Percentiles rank a stretch among this genome's conserved stretches.
phyloP scores from a whole-genome alignment of 2,329 filamentous ascomycete genomes.

The Ceratocystis ficicola region DNA sequence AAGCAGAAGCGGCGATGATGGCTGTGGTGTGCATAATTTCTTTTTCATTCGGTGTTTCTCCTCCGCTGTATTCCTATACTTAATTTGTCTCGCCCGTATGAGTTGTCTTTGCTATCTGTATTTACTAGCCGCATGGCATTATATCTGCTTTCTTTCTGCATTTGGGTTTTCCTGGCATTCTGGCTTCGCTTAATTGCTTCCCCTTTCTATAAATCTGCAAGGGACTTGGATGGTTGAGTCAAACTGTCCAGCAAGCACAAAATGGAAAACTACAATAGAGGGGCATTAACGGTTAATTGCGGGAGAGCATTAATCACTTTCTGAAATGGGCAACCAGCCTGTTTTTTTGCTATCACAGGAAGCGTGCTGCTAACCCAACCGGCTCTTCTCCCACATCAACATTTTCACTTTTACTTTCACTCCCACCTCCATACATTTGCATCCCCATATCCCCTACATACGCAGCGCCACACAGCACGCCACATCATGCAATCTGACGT shows the following conservation, averaged over 20 bases:
- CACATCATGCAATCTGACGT: constrained; percentile 8
- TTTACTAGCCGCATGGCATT: neutral
- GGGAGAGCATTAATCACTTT: neutral
- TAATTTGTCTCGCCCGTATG: constrained; percentile 12
- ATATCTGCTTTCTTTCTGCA: constrained; percentile 24
- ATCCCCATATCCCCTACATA: neutral
- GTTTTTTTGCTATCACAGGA: neutral
- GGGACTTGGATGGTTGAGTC: neutral
- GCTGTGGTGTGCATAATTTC: constrained; percentile 31
- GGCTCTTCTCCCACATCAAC: neutral
- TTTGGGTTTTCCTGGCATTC: constrained; percentile 23
- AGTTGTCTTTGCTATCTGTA: constrained; percentile 14
- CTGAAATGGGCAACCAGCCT: neutral
- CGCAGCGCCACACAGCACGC: neutral
- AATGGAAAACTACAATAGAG: neutral
- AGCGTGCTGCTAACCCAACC: neutral
- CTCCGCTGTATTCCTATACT: constrained; percentile 21
- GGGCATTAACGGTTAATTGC: neutral
- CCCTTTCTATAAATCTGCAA: constrained; percentile 3
- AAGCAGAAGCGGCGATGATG: constrained; percentile 50
- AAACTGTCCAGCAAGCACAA: neutral
- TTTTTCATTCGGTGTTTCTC: constrained; percentile 6
- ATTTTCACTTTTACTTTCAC: too few relatives aligned
- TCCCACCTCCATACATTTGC: neutral
- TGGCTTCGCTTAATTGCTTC: constrained; percentile 6